Percentiles rank a stretch among this genome's conserved stretches.
Evolutionary conservation across 768 basidiomycete genomes (phyloP).

Genomic region (Mycena vulgaris): DNA sequence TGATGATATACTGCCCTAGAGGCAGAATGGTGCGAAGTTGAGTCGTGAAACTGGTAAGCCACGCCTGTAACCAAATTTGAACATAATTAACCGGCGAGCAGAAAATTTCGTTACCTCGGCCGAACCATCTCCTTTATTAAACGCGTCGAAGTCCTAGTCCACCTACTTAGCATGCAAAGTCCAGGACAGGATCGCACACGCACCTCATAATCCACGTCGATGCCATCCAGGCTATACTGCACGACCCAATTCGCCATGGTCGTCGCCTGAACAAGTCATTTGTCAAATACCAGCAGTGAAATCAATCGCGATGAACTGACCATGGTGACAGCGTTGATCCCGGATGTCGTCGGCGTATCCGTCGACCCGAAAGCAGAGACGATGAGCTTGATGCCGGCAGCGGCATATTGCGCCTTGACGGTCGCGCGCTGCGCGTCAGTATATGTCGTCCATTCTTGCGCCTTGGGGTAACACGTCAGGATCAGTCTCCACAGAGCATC

Average conservation of each 20-base stretch:
- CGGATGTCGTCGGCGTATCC: slow-evolving; percentile 70
- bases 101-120: slow-evolving; percentile 13
- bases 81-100: neutral
- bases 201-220: slow-evolving; percentile 83
- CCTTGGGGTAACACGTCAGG: slow-evolving; percentile 44
- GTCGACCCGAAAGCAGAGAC: slow-evolving; percentile 78
- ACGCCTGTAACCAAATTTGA: neutral
- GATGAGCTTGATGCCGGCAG: no score
- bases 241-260: no score
- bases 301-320: slow-evolving; percentile 77
- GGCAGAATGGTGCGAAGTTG: slow-evolving; percentile 66
- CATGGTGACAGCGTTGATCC: slow-evolving; percentile 66
- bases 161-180: slow-evolving; percentile 5
- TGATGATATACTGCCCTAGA: slow-evolving; percentile 63
- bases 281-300: no score
- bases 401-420: slow-evolving; percentile 66
- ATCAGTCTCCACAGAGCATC: neutral
- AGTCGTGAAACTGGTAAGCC: slow-evolving; percentile 71
- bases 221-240: slow-evolving; percentile 75
- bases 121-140: slow-evolving; percentile 11
- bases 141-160: slow-evolving; percentile 73
- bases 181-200: neutral
- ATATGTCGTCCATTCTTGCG: slow-evolving; percentile 67
- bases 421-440: slow-evolving; percentile 61
- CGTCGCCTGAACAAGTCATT: no score